These are phyloP conservation scores for Paragyromitra xinjiangensis DNA, from an alignment of 495 filamentous ascomycete species.

Conservation along the genomic window DNA sequence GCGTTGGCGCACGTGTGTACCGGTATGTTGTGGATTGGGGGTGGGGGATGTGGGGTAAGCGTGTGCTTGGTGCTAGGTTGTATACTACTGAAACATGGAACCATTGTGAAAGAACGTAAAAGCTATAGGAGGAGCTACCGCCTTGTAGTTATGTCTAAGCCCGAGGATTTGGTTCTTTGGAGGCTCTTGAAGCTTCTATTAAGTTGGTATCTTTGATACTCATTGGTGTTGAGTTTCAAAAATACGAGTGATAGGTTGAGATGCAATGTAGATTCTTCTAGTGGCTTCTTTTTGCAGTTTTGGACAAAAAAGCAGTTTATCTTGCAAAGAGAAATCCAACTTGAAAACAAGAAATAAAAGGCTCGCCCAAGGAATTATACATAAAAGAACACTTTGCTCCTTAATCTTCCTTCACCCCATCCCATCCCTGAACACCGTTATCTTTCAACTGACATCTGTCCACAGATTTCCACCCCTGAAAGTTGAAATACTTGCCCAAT, in stretches of 20 bases:
- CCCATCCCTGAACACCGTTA: background rate
- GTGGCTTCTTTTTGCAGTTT: slow-evolving; percentile 2
- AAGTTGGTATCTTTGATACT: background rate
- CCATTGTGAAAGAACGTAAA: background rate
- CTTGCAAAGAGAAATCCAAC: slow-evolving; percentile 2
- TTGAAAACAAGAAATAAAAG: background rate
- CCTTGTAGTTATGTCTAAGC: background rate
- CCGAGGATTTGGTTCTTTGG: background rate
- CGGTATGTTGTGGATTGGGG: slow-evolving; percentile 7
- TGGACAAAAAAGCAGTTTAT: background rate
- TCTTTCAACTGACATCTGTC: background rate
- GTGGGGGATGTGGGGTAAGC: background rate
- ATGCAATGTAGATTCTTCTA: slow-evolving; percentile 9
- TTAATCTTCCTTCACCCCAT: background rate
- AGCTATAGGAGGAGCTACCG: background rate
- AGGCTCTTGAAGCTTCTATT: slow-evolving; percentile 1
- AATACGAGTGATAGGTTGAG: slow-evolving; percentile 20
- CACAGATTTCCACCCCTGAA: slow-evolving; percentile 10
- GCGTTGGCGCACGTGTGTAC: slow-evolving; percentile 20
- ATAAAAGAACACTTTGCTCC: slow-evolving; percentile 15
- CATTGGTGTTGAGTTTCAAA: background rate
- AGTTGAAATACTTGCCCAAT: background rate
- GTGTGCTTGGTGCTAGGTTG: slow-evolving; percentile 10
- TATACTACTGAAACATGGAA: slow-evolving; percentile 33
- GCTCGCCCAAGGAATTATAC: background rate